Conservation (phyloP, 176 grass and related monocot genomes). For the Poa annua region DNA sequence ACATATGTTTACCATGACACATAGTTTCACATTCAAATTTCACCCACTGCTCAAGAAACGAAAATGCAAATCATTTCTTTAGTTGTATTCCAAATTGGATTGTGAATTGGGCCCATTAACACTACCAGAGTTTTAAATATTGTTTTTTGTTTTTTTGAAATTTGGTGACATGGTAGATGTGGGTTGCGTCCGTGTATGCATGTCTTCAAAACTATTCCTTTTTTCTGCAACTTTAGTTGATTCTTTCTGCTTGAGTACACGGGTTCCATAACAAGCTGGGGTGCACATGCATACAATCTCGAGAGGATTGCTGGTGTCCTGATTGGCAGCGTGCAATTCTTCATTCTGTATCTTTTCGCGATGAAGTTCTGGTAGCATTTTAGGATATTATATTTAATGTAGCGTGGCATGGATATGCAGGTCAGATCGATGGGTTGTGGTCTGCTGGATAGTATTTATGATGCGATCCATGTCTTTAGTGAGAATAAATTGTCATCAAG, state of each 20-base stretch:
- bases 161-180: constrained; percentile 3
- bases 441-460: constrained; percentile 82
- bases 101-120: constrained; percentile 11
- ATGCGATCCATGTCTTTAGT: constrained; percentile 65
- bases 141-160: not conserved
- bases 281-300: not conserved
- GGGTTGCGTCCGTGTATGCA: not conserved
- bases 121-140: not conserved
- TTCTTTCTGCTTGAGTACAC: not conserved
- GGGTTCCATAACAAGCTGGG: not conserved
- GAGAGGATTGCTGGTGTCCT: constrained; percentile 3
- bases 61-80: not conserved
- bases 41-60: not conserved
- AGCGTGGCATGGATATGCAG: constrained; percentile 54
- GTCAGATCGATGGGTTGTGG: constrained; percentile 79
- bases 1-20: not conserved
- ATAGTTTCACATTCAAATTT: not conserved
- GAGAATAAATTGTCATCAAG: constrained; percentile 57
- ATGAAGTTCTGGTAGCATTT: constrained; percentile 30
- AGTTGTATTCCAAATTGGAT: not conserved
- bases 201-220: not conserved
- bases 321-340: constrained; percentile 16
- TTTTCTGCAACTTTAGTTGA: not conserved
- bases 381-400: constrained; percentile 42
- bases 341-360: constrained; percentile 2